Evolutionary conservation across 2,329 filamentous ascomycete species (phyloP), one percentile per base, ranked within the genome.

Genomic region (Stagonosporopsis vannaccii): DNA sequence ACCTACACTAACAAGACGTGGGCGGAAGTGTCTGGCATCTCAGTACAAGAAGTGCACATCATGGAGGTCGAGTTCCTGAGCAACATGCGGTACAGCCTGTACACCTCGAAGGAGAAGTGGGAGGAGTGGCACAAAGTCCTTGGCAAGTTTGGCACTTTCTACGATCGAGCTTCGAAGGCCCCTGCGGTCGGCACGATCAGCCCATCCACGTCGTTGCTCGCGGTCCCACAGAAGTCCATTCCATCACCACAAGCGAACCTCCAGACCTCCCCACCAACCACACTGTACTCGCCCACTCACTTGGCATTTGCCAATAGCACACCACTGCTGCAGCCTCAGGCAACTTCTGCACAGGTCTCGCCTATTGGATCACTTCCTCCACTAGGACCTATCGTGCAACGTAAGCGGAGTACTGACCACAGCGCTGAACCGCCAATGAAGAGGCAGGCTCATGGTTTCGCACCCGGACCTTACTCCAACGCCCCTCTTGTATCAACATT

Each of bases 1-100:
- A 98, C 95, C 0, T 99, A 99, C 78, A 98, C 95, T 33, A 99
- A 99, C 81, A 97, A 98, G 81, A 99, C 95, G 0, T 99, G 95
- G 95, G 95, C 94, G 2, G 95, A 99, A 69, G 95, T 99, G 11
- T 98, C 95, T 0, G 90, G 91, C 40, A 97, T 99, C 59, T 88
- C 91, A 1, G 94, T 98, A 12, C 87, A 90, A 58, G 95, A 99
- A 77, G 97, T 99, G 47, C 95, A 99, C 74, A 90, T 97, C 40
- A 99, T 99, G 95, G 95, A 99, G 75, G 95, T 99, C n/a, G 95
- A 99, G 75, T 99, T 99, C 69, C 81, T 99, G 61, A 97, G 94
- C 81, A 98, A 98, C 77, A 96, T 99, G 89, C 87, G 94, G 70
- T 99, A 98, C 78, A 92, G 91, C 67, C 81, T 99, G 7, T 88